phyloP scores from a whole-genome alignment of 345 rosid genomes.

The Moricandia moricandioides region DNA sequence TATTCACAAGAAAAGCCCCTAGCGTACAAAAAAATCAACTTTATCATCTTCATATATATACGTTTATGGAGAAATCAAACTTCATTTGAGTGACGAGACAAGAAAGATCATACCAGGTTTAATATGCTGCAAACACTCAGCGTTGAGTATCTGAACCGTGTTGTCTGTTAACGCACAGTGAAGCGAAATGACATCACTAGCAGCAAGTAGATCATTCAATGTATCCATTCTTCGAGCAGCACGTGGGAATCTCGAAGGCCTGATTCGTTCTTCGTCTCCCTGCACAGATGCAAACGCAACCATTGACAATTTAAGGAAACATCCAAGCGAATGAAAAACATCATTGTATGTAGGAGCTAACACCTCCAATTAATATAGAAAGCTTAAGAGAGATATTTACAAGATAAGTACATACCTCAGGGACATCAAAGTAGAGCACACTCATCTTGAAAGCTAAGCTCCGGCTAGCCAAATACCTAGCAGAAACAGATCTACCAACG shows the following conservation, averaged over 20 bases:
- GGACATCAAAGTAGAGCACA: conserved; percentile 88
- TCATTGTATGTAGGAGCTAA: too few relatives aligned
- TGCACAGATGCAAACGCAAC: conserved; percentile 33
- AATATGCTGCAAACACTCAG: conserved; percentile 93
- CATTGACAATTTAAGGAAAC: neutral
- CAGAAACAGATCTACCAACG: conserved; percentile 89
- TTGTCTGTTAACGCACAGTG: conserved; percentile 85
- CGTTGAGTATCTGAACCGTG: conserved; percentile 88
- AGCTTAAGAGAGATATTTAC: neutral
- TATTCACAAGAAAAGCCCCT: conserved; percentile 99
- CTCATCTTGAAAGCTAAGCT: conserved; percentile 98
- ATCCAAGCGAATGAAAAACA: neutral
- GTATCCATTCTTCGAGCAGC: conserved; percentile 99
- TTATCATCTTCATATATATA: neutral
- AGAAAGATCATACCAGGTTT: conserved; percentile 65
- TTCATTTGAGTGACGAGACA: neutral
- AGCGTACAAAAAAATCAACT: neutral
- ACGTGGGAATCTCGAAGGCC: conserved; percentile 69
- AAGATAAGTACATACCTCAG: conserved; percentile 48
- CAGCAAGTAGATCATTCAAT: conserved; percentile 89
- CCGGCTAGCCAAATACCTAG: conserved; percentile 68
- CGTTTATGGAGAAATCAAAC: neutral
- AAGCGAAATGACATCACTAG: conserved; percentile 93
- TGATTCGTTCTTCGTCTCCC: conserved; percentile 64
- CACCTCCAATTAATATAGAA: neutral